A percentile compares a stretch with the other conserved stretches of the same genome.
These are phyloP conservation scores for Geranium brycei DNA, from an alignment of 345 rosid species.

Conservation along the genomic window DNA sequence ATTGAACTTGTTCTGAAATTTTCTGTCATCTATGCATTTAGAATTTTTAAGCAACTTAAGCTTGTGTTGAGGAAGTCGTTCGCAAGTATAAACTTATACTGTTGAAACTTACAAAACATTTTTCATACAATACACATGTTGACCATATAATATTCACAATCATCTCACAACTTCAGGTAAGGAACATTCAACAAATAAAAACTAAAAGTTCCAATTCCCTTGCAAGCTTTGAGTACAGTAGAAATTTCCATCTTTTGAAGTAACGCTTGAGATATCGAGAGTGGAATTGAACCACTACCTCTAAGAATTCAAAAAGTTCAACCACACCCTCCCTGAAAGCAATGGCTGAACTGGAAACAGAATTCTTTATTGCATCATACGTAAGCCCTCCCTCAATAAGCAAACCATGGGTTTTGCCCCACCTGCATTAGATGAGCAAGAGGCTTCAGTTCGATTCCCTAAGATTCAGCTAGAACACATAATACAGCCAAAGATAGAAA, in stretches of 20 bases:
- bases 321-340: slow-evolving; percentile 75
- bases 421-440: slow-evolving; percentile 32
- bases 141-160: no score
- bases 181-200: no score
- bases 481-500: no score
- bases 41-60: no score
- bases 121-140: no score
- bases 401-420: slow-evolving; percentile 76
- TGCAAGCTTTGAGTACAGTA: not conserved
- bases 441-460: not conserved
- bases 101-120: no score
- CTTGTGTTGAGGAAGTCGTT: no score
- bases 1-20: no score
- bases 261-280: no score
- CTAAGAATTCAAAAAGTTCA: slow-evolving; percentile 60
- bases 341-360: slow-evolving; percentile 49
- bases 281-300: slow-evolving; percentile 31
- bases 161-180: no score
- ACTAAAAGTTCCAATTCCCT: not conserved
- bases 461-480: not conserved
- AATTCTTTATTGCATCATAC: slow-evolving; percentile 53
- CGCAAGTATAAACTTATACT: no score
- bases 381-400: slow-evolving; percentile 84
- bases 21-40: no score
- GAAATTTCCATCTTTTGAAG: not conserved